Evolutionary conservation across 176 grass and related monocot species (phyloP), one percentile per base, ranked within the genome.

Genomic region (Secale cereale): DNA sequence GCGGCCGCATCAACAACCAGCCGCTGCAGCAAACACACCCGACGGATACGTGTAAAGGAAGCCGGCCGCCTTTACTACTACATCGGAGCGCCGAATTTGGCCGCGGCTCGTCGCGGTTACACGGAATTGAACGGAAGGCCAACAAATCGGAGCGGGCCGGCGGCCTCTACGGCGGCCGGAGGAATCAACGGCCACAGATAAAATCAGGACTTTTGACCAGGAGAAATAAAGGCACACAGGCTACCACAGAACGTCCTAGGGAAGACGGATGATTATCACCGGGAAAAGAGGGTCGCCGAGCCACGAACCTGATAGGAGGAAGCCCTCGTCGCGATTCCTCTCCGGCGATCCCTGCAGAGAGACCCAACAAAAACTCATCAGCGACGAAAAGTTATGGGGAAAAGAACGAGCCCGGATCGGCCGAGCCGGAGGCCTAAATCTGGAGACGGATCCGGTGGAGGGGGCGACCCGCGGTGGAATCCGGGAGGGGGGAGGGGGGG

Each of bases 331-430:
- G 83, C 83, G 86, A 86, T 92, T 91, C 66, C 74, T 65, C 79
- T 86, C 87, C 74, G 82, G 83, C 63, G 81, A 89, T 94, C 87
- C 88, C 95, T 94, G 80, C 70, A 85, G 29, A 79, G 0, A 26
- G 66, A 74, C 64, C 62, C 5, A 37, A 26, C 76, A 80, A 59
- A 4, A 37, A 30, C n/a, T 14, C 14, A 28, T 22, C 25, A 71
- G 36, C 13, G 62, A 12, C 11, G 16, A n/a, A 70, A 23, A 23
- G 23, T 1, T 48, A 1, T 0, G 2, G 16, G 15, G 52, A 3
- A 0, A 22, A 45, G n/a, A 22, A 11, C 12, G 3, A 1, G 20
- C 30, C 26, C 68, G 35, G 80, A 84, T 89, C 80, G 30, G 40
- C 3, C 27, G 45, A 81, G 64, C 36, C 15, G 10, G 29, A 46